Conservation (phyloP, 2,329 filamentous ascomycete species). For the Claviceps sp. region DNA sequence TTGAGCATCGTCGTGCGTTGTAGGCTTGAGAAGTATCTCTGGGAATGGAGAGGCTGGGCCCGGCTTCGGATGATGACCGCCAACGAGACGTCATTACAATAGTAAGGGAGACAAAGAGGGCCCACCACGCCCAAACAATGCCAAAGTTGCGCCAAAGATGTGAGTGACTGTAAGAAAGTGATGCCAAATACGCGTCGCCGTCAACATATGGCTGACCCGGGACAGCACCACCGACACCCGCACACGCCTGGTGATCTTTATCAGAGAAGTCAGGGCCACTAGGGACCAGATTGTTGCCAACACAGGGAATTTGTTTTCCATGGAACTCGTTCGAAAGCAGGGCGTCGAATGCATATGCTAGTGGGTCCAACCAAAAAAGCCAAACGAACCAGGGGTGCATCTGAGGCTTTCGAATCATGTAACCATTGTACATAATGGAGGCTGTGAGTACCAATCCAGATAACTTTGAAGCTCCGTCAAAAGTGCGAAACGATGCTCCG, state of each 20-base stretch:
- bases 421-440: conserved; percentile 49
- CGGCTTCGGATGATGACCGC: conserved; percentile 37
- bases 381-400: conserved; percentile 53
- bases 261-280: conserved; percentile 33
- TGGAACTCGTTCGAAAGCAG: conserved; percentile 61
- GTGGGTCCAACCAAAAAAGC: conserved; percentile 52
- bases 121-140: conserved; percentile 51
- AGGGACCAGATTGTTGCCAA: conserved; percentile 35
- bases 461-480: conserved; percentile 46
- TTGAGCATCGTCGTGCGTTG: conserved; percentile 14
- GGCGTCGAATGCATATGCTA: conserved; percentile 57
- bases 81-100: conserved; percentile 44
- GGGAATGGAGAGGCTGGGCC: conserved; percentile 45
- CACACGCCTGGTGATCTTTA: conserved; percentile 34
- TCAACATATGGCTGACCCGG: conserved; percentile 34
- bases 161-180: conserved; percentile 36
- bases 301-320: conserved; percentile 36
- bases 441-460: conserved; percentile 37
- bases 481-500: conserved; percentile 40
- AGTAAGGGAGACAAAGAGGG: conserved; percentile 43
- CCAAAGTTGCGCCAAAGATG: conserved; percentile 49
- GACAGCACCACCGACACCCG: conserved; percentile 42
- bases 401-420: conserved; percentile 45
- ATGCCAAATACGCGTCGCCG: conserved; percentile 45
- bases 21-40: conserved; percentile 36